Percentiles rank a stretch among this genome's conserved stretches.
These are phyloP conservation scores for Micractinium sp. DNA, from an alignment of 139 green algal genomes.

Conservation along the genomic window DNA sequence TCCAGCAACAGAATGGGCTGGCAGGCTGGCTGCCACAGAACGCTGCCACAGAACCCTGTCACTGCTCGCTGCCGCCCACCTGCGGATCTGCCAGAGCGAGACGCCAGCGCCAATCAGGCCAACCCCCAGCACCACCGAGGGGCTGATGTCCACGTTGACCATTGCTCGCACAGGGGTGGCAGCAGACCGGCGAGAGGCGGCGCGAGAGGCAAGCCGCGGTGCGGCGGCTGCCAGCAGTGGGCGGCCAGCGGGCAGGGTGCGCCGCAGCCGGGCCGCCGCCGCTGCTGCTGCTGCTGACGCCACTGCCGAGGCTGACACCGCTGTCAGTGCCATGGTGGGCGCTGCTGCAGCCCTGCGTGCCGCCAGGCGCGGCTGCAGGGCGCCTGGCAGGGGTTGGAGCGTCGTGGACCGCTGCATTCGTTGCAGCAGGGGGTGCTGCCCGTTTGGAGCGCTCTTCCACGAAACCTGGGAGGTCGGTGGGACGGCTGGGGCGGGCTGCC, in stretches of 20 bases:
- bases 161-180: slow-evolving; percentile 40
- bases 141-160: slow-evolving; percentile 79
- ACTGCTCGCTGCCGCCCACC: background rate
- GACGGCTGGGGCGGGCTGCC: no score
- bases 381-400: no score
- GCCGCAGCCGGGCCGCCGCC: background rate
- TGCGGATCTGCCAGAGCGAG: slow-evolving; percentile 68
- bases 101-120: slow-evolving; percentile 63
- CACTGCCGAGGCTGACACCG: background rate
- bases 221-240: background rate
- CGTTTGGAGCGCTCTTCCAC: no score
- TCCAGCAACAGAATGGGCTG: background rate
- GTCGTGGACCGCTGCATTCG: no score
- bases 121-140: slow-evolving; percentile 66
- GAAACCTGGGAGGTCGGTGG: no score
- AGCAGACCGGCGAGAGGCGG: background rate
- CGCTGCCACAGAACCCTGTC: no score
- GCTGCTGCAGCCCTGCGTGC: no score
- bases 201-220: background rate
- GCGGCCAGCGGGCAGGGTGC: background rate
- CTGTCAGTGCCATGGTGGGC: no score
- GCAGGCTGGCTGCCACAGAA: no score
- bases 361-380: no score
- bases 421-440: no score
- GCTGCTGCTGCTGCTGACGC: background rate